phyloP scores from a whole-genome alignment of 2,329 filamentous ascomycete genomes.

The Monosporascus sp. region DNA sequence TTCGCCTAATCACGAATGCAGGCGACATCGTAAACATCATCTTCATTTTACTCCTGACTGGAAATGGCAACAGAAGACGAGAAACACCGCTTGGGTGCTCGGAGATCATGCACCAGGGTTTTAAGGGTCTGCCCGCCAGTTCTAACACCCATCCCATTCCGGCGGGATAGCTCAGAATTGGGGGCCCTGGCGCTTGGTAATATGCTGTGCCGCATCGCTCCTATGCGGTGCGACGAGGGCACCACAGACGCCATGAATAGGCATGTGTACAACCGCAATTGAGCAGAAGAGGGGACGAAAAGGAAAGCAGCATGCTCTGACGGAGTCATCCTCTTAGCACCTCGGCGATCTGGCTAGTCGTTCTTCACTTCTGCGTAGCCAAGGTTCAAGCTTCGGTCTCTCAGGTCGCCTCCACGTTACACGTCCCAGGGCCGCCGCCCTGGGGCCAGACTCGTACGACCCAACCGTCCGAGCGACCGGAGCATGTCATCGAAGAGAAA shows the following conservation, averaged over 20 bases:
- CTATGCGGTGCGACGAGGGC: constrained; percentile 19
- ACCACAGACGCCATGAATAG: constrained; percentile 19
- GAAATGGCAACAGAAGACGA: constrained; percentile 29
- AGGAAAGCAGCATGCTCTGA: constrained; percentile 8
- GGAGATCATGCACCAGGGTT: constrained; percentile 27
- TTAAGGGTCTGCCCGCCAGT: constrained; percentile 22
- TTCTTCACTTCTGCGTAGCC: neutral
- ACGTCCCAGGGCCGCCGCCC: neutral
- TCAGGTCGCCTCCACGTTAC: neutral
- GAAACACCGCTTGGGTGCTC: constrained; percentile 21
- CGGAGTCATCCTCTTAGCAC: neutral
- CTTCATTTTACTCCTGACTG: constrained; percentile 17
- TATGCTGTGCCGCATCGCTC: constrained; percentile 18
- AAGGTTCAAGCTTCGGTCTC: neutral
- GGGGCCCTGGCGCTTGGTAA: constrained; percentile 23
- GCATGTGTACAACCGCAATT: constrained; percentile 11
- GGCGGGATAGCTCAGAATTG: constrained; percentile 7
- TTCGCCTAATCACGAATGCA: constrained; percentile 4
- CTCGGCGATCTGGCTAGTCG: neutral
- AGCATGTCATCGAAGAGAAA: neutral
- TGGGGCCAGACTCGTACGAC: neutral
- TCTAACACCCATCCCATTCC: constrained; percentile 23
- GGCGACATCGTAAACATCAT: constrained; percentile 10
- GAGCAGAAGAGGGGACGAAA: constrained; percentile 4
- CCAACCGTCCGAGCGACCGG: neutral